A percentile compares a stretch with the other conserved stretches of the same genome.
Conservation (phyloP, 306 rosid species). For the cucumber (Cucumis sativus) region DNA sequence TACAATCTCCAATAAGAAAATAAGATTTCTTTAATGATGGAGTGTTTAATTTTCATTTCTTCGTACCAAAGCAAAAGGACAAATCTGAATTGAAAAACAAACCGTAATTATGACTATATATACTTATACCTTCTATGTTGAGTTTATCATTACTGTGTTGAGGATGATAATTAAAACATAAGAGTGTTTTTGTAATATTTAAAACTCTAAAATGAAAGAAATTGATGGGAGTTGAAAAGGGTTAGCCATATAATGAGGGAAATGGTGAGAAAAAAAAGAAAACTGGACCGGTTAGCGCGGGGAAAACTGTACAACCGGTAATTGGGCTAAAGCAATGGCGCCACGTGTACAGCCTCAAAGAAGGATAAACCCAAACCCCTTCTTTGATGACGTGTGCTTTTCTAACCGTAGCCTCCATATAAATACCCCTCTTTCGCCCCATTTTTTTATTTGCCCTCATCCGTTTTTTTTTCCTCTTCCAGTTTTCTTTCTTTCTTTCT, state of each 20-base stretch:
- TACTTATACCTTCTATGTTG: too few relatives aligned
- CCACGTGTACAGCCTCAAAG: slow-evolving; percentile 13
- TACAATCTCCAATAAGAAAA: neutral
- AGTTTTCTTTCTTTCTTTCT: neutral
- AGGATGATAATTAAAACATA: too few relatives aligned
- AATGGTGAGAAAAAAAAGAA: neutral
- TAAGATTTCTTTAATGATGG: neutral
- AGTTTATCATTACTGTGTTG: too few relatives aligned
- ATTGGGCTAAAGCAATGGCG: neutral
- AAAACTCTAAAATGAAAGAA: too few relatives aligned
- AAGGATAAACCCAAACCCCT: slow-evolving; percentile 4
- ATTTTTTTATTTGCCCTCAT: slow-evolving; percentile 11
- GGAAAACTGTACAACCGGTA: neutral
- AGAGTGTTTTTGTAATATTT: too few relatives aligned
- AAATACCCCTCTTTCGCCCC: slow-evolving; percentile 11
- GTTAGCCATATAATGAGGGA: neutral
- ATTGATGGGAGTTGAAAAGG: neutral
- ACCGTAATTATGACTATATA: too few relatives aligned
- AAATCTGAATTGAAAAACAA: too few relatives aligned
- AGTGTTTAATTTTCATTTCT: too few relatives aligned
- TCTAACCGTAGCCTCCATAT: slow-evolving; percentile 51
- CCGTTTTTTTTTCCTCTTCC: slow-evolving; percentile 22
- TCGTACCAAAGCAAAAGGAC: too few relatives aligned
- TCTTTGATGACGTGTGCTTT: slow-evolving; percentile 34
- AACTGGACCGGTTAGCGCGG: slow-evolving; percentile 1